Percentiles rank a stretch among this genome's conserved stretches.
These are phyloP conservation scores for Cystobasidium ongulense DNA, from an alignment of 768 basidiomycete genomes.

Conservation along the genomic window DNA sequence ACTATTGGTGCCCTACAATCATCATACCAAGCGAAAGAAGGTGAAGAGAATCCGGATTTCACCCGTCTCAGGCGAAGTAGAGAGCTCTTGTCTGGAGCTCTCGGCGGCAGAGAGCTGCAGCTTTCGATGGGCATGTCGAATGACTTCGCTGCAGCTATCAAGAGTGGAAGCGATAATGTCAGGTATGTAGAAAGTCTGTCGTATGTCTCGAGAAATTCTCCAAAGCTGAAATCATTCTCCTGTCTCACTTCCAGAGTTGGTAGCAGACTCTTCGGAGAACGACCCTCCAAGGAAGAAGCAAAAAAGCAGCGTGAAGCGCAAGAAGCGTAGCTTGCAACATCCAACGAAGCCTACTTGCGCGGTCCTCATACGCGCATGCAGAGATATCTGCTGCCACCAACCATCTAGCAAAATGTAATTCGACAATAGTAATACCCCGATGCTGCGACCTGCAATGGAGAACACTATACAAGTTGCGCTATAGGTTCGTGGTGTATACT, in stretches of 20 bases:
- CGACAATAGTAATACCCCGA: too few relatives aligned
- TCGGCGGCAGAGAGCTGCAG: constrained; percentile 41
- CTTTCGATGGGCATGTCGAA: constrained; percentile 87
- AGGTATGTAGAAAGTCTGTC: constrained; percentile 44
- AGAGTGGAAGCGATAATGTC: constrained; percentile 75
- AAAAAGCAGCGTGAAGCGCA: constrained; percentile 29
- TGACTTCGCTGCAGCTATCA: constrained; percentile 80
- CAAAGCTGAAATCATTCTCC: neutral
- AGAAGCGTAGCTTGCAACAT: neutral
- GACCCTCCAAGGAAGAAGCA: constrained; percentile 32
- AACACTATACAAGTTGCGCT: too few relatives aligned
- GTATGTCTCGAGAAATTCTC: too few relatives aligned
- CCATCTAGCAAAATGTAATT: too few relatives aligned
- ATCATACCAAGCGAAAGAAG: constrained; percentile 53
- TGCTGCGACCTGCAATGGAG: too few relatives aligned
- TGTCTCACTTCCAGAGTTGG: constrained; percentile 24
- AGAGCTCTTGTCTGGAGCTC: constrained; percentile 18
- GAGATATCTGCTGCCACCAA: too few relatives aligned
- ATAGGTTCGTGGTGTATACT: too few relatives aligned
- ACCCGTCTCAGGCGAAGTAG: constrained; percentile 44
- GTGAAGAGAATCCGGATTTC: constrained; percentile 64
- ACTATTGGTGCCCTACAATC: constrained; percentile 80
- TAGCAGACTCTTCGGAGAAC: constrained; percentile 26
- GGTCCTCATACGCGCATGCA: too few relatives aligned
- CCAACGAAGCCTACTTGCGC: too few relatives aligned